A percentile compares a stretch with the other conserved stretches of the same genome.
These are phyloP conservation scores for Aspergillus quadrilineatus DNA, from an alignment of 2,329 filamentous ascomycete species.

Conservation along the genomic window DNA sequence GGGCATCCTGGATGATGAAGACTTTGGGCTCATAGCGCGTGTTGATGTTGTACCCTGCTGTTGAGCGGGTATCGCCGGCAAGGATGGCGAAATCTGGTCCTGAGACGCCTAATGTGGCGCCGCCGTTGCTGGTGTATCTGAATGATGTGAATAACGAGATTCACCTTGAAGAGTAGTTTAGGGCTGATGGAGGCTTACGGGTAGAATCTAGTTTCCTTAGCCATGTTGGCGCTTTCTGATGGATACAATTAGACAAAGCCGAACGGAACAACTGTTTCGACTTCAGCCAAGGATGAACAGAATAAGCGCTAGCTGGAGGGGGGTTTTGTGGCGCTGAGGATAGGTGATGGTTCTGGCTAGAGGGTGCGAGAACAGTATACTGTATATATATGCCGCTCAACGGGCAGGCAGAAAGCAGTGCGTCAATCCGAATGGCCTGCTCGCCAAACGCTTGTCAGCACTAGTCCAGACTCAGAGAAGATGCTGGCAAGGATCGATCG, in stretches of 20 bases:
- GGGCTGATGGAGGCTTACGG: neutral
- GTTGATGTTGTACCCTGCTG: conserved; percentile 1
- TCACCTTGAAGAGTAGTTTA: neutral
- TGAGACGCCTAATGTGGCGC: neutral
- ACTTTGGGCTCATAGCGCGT: neutral
- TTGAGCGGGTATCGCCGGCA: neutral
- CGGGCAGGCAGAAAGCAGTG: neutral
- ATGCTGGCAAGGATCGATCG: too few relatives aligned
- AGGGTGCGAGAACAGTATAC: neutral
- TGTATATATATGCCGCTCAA: neutral
- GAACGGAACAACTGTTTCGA: too few relatives aligned
- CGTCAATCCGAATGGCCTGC: neutral
- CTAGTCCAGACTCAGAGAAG: neutral
- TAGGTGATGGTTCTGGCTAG: neutral
- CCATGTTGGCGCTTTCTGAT: neutral
- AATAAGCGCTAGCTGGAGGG: neutral
- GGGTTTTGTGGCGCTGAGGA: neutral
- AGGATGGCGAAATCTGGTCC: neutral
- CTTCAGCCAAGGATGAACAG: too few relatives aligned
- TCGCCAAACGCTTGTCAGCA: neutral
- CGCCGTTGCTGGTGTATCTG: conserved; percentile 2
- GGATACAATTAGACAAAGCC: too few relatives aligned
- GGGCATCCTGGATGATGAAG: neutral
- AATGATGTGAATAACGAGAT: neutral
- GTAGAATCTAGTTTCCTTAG: neutral